Evolutionary conservation across 805 yeast species (phyloP).

Genomic region (Candida caryicola): DNA sequence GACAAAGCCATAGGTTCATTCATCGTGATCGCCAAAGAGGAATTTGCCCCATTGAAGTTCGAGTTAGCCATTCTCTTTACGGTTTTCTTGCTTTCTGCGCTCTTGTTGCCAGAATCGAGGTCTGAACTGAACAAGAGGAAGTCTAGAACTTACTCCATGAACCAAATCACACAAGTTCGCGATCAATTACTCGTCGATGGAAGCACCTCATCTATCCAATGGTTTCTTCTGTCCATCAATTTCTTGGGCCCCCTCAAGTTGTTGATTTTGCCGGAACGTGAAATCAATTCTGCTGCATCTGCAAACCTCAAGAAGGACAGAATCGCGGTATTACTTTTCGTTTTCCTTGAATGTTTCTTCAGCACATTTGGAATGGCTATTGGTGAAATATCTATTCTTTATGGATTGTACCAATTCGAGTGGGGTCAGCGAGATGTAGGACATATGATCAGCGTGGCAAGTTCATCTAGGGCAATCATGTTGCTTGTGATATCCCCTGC

Average conservation of each 20-base stretch:
- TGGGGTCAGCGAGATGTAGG: constrained; percentile 60
- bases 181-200: background rate
- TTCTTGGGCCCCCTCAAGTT: constrained; percentile 49
- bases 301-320: constrained; percentile 14
- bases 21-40: constrained; percentile 19
- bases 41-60: constrained; percentile 31
- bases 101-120: constrained; percentile 62
- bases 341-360: constrained; percentile 43
- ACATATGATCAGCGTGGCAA: constrained; percentile 50
- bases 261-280: constrained; percentile 50
- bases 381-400: constrained; percentile 46
- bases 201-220: background rate
- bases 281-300: background rate
- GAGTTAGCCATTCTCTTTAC: constrained; percentile 33
- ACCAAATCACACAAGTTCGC: constrained; percentile 7
- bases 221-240: constrained; percentile 8
- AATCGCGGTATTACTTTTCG: constrained; percentile 45
- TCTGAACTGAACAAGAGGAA: constrained; percentile 50
- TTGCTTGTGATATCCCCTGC: constrained; percentile 54
- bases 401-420: constrained; percentile 49
- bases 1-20: background rate
- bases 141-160: constrained; percentile 43
- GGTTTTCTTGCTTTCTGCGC: constrained; percentile 22
- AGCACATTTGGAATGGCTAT: constrained; percentile 39
- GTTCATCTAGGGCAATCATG: constrained; percentile 47